Evolutionary conservation across 306 rosid genomes (phyloP), one percentile per base, ranked within the genome.

Genomic region (Malus fusca): DNA sequence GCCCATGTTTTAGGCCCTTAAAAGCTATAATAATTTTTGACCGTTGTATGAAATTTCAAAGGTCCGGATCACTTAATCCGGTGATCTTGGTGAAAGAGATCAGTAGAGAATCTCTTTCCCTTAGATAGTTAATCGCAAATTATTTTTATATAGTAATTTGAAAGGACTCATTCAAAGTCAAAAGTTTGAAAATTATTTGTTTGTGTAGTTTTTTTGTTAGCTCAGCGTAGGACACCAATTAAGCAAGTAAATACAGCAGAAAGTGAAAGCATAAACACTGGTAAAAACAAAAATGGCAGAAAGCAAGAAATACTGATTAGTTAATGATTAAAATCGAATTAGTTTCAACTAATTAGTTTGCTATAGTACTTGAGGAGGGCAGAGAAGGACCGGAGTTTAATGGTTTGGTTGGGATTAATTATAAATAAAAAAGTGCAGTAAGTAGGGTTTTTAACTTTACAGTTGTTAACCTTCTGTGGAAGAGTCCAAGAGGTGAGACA

Each of bases 191-290:
- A 17, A 28, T 8, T 17, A 25, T 56, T 55, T n/a, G 40, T 55
- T 51, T 13, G 10, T 14, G 8, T 22, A 56, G 31, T 7, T 33
- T n/a, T 17, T 33, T 31, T 55, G 64, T 58, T 33, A 40, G 37
- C 55, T 37, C 63, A 15, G 22, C 23, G 48, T 40, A 37, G 76
- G 76, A 58, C 67, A 73, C 64, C 12, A 10, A 9, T 12, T 25
- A 73, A 40, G 22, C 67, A 37, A 22, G 77, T 40, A 7, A 73
- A 58, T 37, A 58, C 76, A 72, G 15, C 46, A 71, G 30, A 71
- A 35, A 21, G 22, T 6, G 61, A 7, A 21, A 52, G 11, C 61
- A 69, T 12, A 14, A 15, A 15, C 66, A 72, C 25, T 8, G 42
- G 55, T 72, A 72, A 59, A 72, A 72, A 37, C 68, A 73, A 40